Evolutionary conservation across 495 filamentous ascomycete species (phyloP).

Genomic region (Glonium stellatum): DNA sequence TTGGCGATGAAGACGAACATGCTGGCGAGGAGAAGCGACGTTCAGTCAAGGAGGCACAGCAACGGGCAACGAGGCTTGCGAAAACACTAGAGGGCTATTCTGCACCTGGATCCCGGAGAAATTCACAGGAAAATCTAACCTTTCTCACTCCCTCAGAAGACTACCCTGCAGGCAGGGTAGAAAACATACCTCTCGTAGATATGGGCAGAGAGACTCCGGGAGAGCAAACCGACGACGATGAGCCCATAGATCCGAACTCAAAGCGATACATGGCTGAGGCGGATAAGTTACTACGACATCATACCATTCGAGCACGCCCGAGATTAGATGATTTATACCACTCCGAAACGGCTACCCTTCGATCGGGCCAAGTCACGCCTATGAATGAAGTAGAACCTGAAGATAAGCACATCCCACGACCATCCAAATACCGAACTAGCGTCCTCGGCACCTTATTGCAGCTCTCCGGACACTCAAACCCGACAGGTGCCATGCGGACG

Average conservation of each 20-base stretch:
- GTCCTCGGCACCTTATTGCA: slow-evolving; percentile 73
- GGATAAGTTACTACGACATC: slow-evolving; percentile 13
- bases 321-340: slow-evolving; percentile 22
- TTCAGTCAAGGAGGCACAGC: slow-evolving; percentile 20
- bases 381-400: slow-evolving; percentile 51
- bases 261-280: slow-evolving; percentile 16
- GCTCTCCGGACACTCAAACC: slow-evolving; percentile 44
- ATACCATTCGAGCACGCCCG: slow-evolving; percentile 8
- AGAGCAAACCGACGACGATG: slow-evolving; percentile 15
- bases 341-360: slow-evolving; percentile 11
- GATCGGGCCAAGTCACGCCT: slow-evolving; percentile 56
- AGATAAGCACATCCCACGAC: slow-evolving; percentile 61
- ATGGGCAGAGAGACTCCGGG: slow-evolving; percentile 1
- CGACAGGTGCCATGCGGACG: not conserved
- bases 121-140: slow-evolving; percentile 15
- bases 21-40: slow-evolving; percentile 13
- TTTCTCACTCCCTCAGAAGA: not conserved
- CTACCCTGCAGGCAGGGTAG: not conserved
- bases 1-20: slow-evolving; percentile 12
- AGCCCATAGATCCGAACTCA: not conserved
- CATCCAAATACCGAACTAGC: slow-evolving; percentile 65
- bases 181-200: slow-evolving; percentile 6
- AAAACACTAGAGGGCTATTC: slow-evolving; percentile 20
- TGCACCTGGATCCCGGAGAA: slow-evolving; percentile 20
- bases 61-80: slow-evolving; percentile 21